Evolutionary conservation across 352 stramenopile species (phyloP).

Genomic region (Globisporangium barbulae): DNA sequence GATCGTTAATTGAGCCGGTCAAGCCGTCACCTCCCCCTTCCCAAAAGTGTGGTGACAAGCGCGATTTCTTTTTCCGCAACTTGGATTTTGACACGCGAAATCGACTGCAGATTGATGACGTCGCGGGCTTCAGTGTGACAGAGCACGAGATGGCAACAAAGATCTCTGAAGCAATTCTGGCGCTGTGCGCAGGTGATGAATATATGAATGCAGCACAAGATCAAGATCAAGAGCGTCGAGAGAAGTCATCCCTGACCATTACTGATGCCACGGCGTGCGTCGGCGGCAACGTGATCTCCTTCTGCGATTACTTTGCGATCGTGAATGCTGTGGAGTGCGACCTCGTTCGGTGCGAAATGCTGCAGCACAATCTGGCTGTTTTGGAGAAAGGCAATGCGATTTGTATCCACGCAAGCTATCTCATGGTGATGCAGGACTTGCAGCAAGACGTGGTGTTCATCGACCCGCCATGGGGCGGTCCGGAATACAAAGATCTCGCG

Average conservation of each 20-base stretch:
- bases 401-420: conserved; percentile 61
- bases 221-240: conserved; percentile 9
- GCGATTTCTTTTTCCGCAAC: conserved; percentile 83
- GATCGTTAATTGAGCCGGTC: conserved; percentile 3
- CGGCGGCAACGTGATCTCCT: conserved; percentile 77
- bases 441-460: conserved; percentile 83
- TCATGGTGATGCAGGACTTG: conserved; percentile 67
- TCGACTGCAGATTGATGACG: conserved; percentile 72
- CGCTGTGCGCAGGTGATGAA: conserved; percentile 30
- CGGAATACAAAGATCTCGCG: conserved; percentile 73
- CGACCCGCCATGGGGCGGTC: conserved; percentile 78
- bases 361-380: conserved; percentile 69
- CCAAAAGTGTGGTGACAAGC: conserved; percentile 74
- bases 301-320: conserved; percentile 72
- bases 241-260: conserved; percentile 46
- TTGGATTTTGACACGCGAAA: conserved; percentile 63
- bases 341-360: conserved; percentile 55
- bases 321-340: conserved; percentile 80
- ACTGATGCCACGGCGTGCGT: conserved; percentile 82
- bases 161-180: conserved; percentile 62
- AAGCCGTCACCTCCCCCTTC: conserved; percentile 7
- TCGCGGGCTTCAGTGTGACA: conserved; percentile 76
- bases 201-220: conserved; percentile 7
- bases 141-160: conserved; percentile 76
- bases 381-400: conserved; percentile 53